These are phyloP conservation scores for Linnemannia zychae DNA, from an alignment of 192 early-diverging fungal species.

Conservation along the genomic window DNA sequence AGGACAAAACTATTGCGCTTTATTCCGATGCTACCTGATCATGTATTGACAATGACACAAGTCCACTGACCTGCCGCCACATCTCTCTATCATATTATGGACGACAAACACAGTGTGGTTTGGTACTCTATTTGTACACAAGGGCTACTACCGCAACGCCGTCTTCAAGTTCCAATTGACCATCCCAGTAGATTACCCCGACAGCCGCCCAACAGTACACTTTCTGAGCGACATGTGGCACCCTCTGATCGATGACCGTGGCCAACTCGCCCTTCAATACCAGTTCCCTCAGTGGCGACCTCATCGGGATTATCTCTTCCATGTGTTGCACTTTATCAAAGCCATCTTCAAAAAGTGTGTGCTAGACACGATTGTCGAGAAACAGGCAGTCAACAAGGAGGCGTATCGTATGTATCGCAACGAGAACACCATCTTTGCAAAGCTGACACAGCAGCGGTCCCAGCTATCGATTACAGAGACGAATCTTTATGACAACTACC, in stretches of 20 bases:
- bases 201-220: constrained; percentile 73
- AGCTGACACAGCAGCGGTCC: constrained; percentile 80
- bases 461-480: constrained; percentile 79
- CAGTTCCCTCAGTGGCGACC: constrained; percentile 89
- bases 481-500: constrained; percentile 68
- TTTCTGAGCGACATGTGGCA: constrained; percentile 88
- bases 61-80: constrained; percentile 1
- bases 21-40: constrained; percentile 1
- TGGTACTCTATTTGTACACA: constrained; percentile 89
- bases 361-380: constrained; percentile 70
- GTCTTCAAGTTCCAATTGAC: constrained; percentile 90
- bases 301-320: constrained; percentile 85
- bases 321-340: constrained; percentile 90
- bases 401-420: constrained; percentile 74
- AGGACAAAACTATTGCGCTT: neutral
- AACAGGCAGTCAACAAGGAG: constrained; percentile 73
- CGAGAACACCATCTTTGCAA: constrained; percentile 72
- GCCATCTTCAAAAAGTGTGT: constrained; percentile 88
- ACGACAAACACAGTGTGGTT: constrained; percentile 76
- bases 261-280: constrained; percentile 77
- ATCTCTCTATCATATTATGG: constrained; percentile 16
- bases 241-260: constrained; percentile 83
- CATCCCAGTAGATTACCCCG: constrained; percentile 88
- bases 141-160: constrained; percentile 90
- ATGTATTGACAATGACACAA: neutral